A percentile compares a stretch with the other conserved stretches of the same genome.
phyloP scores from a whole-genome alignment of 2,329 filamentous ascomycete species.

The Myriosclerotinia curreyana region DNA sequence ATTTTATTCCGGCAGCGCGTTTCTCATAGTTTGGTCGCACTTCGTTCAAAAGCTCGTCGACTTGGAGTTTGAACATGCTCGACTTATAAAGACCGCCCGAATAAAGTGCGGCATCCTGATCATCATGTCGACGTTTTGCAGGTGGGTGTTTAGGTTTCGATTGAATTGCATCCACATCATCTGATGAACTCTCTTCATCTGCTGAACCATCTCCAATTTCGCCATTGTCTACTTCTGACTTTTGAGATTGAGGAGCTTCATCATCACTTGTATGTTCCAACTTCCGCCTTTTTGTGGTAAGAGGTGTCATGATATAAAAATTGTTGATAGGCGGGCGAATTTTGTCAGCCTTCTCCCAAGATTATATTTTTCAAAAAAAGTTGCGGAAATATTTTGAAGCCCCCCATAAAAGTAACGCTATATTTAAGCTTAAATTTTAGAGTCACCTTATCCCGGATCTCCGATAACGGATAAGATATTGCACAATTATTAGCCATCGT shows the following conservation, averaged over 20 bases:
- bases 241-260: conserved; percentile 3
- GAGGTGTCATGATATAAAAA: conserved; percentile 28
- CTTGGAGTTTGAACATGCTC: conserved; percentile 64
- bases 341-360: conserved; percentile 6
- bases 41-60: conserved; percentile 59
- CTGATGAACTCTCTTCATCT: conserved; percentile 18
- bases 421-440: conserved; percentile 24
- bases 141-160: conserved; percentile 21
- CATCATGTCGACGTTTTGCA: conserved; percentile 28
- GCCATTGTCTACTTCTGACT: conserved; percentile 18
- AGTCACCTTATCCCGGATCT: conserved; percentile 10
- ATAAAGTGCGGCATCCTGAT: conserved; percentile 43
- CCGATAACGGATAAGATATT: conserved; percentile 26
- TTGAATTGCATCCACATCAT: conserved; percentile 30
- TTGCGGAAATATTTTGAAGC: conserved; percentile 10
- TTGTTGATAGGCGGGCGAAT: conserved; percentile 4
- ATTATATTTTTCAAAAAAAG: conserved; percentile 22
- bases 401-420: conserved; percentile 1
- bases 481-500: background rate
- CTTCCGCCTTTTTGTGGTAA: conserved; percentile 40
- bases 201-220: conserved; percentile 16
- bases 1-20: conserved; percentile 52
- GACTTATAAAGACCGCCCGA: conserved; percentile 54
- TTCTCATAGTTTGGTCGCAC: conserved; percentile 57
- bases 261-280: conserved; percentile 31